Conservation (phyloP, 306 rosid species). For the Malus domestica region ASM211411v1 NC_041802.1:3971501-3972000, state of each 20-base stretch:
- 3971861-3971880: too few relatives aligned
- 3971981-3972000: not conserved
- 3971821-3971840: not conserved
- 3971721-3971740: not conserved
- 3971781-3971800: not conserved
- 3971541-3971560: not conserved
- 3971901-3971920: too few relatives aligned
- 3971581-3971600: not conserved
- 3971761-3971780: not conserved
- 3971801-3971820: not conserved
- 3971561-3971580: too few relatives aligned
- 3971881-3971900: not conserved
- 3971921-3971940: too few relatives aligned
- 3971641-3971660: not conserved
- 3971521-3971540: not conserved
- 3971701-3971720: not conserved
- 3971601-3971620: too few relatives aligned
- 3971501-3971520: too few relatives aligned
- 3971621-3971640: too few relatives aligned
- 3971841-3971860: not conserved
- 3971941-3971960: not conserved
- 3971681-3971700: not conserved
- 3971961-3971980: not conserved
- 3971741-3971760: not conserved
- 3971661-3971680: too few relatives aligned